Evolutionary conservation across 306 rosid genomes (phyloP).

Genomic region (Cajanus cajan): DNA sequence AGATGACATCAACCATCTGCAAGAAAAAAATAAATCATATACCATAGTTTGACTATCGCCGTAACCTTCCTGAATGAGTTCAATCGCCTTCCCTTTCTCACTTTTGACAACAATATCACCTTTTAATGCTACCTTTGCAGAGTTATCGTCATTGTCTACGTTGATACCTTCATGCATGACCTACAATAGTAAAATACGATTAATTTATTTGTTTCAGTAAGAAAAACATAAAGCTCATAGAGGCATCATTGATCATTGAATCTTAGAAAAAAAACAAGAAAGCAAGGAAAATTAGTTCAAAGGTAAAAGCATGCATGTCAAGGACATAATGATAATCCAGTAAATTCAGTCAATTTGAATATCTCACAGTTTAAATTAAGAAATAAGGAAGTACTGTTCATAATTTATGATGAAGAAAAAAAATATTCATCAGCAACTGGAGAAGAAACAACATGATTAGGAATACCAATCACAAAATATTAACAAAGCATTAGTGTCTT

Average conservation of each 20-base stretch:
- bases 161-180: constrained; percentile 53
- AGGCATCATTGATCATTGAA: constrained; percentile 3
- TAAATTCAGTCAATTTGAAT: constrained; percentile 20
- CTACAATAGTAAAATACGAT: constrained; percentile 37
- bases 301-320: not conserved
- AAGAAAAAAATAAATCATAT: constrained; percentile 23
- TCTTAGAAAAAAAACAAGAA: constrained; percentile 11
- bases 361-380: not conserved
- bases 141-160: constrained; percentile 50
- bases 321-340: not conserved
- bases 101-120: constrained; percentile 39
- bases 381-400: not conserved
- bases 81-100: constrained; percentile 59
- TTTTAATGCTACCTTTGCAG: constrained; percentile 38
- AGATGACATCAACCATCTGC: constrained; percentile 22
- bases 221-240: not conserved
- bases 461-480: not conserved
- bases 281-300: not conserved
- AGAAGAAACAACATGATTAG: not conserved
- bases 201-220: not conserved
- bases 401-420: not conserved
- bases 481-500: not conserved
- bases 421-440: not conserved
- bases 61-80: constrained; percentile 34
- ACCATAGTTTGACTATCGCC: constrained; percentile 51